Conservation (phyloP, 352 stramenopile species). For the Globisporangium paroecandrum region DNA sequence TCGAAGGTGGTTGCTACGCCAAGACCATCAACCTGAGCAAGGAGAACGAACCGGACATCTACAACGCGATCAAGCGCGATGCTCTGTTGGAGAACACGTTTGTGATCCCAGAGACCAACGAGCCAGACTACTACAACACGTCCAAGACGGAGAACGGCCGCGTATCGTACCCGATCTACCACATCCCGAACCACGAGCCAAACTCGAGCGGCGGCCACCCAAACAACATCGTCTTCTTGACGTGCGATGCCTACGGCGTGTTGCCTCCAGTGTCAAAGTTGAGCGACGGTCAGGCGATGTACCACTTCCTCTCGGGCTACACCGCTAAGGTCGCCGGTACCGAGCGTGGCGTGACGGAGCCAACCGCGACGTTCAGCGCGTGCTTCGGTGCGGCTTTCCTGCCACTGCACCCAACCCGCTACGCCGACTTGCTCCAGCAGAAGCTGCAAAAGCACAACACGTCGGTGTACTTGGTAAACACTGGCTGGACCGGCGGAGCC, state of each 20-base stretch:
- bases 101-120: constrained; percentile 64
- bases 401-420: constrained; percentile 95
- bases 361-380: constrained; percentile 93
- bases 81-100: constrained; percentile 97
- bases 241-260: constrained; percentile 97
- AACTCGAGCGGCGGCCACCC: constrained; percentile 91
- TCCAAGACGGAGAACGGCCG: constrained; percentile 98
- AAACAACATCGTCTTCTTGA: constrained; percentile 97
- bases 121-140: constrained; percentile 94
- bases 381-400: constrained; percentile 98
- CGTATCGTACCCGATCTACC: constrained; percentile 99
- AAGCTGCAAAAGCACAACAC: constrained; percentile 96
- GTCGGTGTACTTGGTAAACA: constrained; percentile 97
- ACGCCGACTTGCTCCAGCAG: constrained; percentile 95
- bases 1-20: constrained; percentile 98
- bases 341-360: constrained; percentile 96
- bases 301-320: constrained; percentile 98
- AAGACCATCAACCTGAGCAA: constrained; percentile 98
- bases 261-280: constrained; percentile 96
- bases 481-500: constrained; percentile 94
- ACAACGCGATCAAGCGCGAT: constrained; percentile 94
- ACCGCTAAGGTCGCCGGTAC: constrained; percentile 98
- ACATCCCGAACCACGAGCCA: constrained; percentile 95
- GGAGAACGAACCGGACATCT: constrained; percentile 98
- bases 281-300: constrained; percentile 94